phyloP scores from a whole-genome alignment of 1,284 basidiomycete species.

The Tylopilus orsonianus region DNA sequence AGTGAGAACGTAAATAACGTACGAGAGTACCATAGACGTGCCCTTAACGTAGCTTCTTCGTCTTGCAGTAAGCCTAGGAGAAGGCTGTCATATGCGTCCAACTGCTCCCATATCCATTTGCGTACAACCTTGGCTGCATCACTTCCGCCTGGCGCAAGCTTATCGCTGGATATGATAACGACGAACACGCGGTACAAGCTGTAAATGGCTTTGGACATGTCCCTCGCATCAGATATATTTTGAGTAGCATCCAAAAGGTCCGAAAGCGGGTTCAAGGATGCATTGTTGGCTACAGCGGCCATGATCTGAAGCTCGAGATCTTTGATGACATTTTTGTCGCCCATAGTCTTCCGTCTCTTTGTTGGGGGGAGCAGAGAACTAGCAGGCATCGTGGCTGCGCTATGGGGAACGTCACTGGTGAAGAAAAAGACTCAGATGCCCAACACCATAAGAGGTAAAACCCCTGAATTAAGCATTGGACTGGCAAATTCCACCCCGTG shows the following conservation, averaged over 20 bases:
- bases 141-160: constrained; percentile 47
- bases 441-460: constrained; percentile 11
- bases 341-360: constrained; percentile 54
- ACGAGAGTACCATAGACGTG: constrained; percentile 33
- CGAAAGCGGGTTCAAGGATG: constrained; percentile 77
- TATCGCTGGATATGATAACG: constrained; percentile 57
- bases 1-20: constrained; percentile 5
- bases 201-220: constrained; percentile 77
- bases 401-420: background rate
- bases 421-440: background rate
- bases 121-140: constrained; percentile 68
- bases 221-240: constrained; percentile 45
- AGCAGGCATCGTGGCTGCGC: constrained; percentile 27
- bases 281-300: constrained; percentile 47
- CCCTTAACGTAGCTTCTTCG: constrained; percentile 62
- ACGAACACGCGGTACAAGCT: constrained; percentile 82
- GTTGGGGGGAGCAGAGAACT: constrained; percentile 54
- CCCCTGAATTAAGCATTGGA: too few relatives aligned
- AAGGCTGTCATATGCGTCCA: constrained; percentile 67
- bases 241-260: constrained; percentile 68
- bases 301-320: constrained; percentile 53
- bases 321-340: constrained; percentile 38
- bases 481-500: too few relatives aligned
- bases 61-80: constrained; percentile 73
- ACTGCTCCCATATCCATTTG: constrained; percentile 71